phyloP scores from a whole-genome alignment of 495 filamentous ascomycete genomes.

The Glonium stellatum region DNA sequence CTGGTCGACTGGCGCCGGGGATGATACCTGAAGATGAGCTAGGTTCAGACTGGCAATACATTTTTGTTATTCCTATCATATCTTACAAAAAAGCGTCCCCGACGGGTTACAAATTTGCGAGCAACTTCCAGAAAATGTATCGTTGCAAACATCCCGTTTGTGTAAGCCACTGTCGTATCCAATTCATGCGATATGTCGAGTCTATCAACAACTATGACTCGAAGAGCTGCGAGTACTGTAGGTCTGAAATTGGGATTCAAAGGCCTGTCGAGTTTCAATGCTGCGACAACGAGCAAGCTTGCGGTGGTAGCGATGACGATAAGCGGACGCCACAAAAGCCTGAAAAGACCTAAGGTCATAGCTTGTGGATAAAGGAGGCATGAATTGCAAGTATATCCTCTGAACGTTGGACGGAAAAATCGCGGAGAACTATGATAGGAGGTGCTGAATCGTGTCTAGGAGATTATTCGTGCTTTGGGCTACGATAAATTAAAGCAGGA shows the following conservation, averaged over 20 bases:
- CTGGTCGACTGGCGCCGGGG: constrained; percentile 1
- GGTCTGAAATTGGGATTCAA: background rate
- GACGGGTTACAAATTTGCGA: background rate
- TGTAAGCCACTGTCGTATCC: constrained; percentile 1
- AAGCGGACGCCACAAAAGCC: background rate
- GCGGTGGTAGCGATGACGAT: background rate
- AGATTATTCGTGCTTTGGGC: too few species aligned
- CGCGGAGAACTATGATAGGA: background rate
- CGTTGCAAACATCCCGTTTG: constrained; percentile 11
- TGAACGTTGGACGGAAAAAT: background rate
- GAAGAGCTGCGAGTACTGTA: background rate
- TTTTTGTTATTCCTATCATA: too few species aligned
- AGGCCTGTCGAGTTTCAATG: background rate
- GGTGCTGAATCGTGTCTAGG: too few species aligned
- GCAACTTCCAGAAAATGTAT: constrained; percentile 2
- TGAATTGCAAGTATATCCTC: background rate
- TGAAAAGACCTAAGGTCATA: background rate
- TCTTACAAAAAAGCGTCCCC: constrained; percentile 11
- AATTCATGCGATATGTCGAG: background rate
- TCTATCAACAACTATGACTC: background rate
- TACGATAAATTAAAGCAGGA: too few species aligned
- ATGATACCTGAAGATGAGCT: background rate
- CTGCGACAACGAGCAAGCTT: background rate
- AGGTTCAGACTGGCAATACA: background rate
- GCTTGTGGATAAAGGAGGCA: background rate